Evolutionary conservation across 768 basidiomycete species (phyloP), one percentile per base, ranked within the genome.

Genomic region (Dacryopinax primogenitus): DNA sequence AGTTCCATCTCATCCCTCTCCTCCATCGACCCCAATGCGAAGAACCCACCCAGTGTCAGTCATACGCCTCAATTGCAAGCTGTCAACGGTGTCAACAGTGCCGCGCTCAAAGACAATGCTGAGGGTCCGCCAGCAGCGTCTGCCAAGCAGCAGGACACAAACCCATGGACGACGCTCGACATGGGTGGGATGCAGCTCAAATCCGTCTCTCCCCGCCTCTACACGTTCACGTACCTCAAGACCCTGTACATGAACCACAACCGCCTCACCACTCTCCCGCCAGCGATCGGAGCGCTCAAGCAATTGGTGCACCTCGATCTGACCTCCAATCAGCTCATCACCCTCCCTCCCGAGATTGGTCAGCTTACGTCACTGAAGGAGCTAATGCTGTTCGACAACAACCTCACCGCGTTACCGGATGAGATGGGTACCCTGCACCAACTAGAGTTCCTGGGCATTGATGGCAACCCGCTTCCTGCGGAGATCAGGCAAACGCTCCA

Each of bases 231-330:
- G n/a, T 96, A 93, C 80, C 86, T 99, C 66, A 88, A 87, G 69
- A 88, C 86, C 67, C 86, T 99, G 62, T 97, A 94, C 77, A 88
- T 99, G 74, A 97, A 97, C 70, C 95, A 98, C 79, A 99, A 99
- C 71, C 79, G 84, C 28, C 80, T 99, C 51, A 77, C 85, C 9
- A 74, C 82, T 67, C 77, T 99, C 34, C 92, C 95, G 2, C 82
- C 88, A 21, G 83, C 88, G 74, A 91, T 99, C 64, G 78, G 88
- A 61, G 86, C 83, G 69, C 82, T 99, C 66, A 84, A 86, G 39
- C 87, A 93, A 73, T 80, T 99, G 36, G 88, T 91, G 69, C 77
- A 92, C 35, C 85, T 99, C 44, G 96, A 99, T 76, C 82, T 93
- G 58, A 95, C 94, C 1, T 87, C 86, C 62, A 99, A 99, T 76